Conservation (phyloP, 108 stramenopile species). For the Cyclotella sp. region DNA sequence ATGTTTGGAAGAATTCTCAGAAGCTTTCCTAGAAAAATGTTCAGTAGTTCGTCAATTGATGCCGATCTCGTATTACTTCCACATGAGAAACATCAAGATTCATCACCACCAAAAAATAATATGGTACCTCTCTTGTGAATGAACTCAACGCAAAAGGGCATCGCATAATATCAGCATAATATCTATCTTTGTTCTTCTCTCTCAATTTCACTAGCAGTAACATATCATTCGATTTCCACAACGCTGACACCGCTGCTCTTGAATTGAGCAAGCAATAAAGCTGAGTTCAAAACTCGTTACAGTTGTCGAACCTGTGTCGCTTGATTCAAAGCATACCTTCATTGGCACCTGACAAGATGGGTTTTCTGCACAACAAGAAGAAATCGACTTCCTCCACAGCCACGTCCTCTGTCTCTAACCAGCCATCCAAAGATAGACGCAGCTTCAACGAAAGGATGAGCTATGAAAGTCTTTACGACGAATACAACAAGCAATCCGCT, state of each 20-base stretch:
- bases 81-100: not conserved
- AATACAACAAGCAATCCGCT: slow-evolving; percentile 16
- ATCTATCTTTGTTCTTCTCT: not conserved
- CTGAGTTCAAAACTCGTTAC: not conserved
- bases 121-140: too few relatives aligned
- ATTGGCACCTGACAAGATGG: not conserved
- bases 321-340: not conserved
- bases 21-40: not conserved
- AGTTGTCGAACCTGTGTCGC: not conserved
- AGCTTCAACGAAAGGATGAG: slow-evolving; percentile 2
- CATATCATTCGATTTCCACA: not conserved
- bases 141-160: slow-evolving; percentile 2
- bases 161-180: not conserved
- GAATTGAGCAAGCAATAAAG: not conserved
- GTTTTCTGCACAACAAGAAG: slow-evolving; percentile 16
- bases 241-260: too few relatives aligned
- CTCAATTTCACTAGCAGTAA: not conserved
- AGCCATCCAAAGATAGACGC: not conserved
- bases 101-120: not conserved
- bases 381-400: not conserved
- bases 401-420: not conserved
- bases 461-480: slow-evolving; percentile 10
- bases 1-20: not conserved
- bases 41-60: not conserved
- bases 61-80: not conserved